phyloP scores from a whole-genome alignment of 495 filamentous ascomycete genomes.

The Friedmanniomyces simplex region DNA sequence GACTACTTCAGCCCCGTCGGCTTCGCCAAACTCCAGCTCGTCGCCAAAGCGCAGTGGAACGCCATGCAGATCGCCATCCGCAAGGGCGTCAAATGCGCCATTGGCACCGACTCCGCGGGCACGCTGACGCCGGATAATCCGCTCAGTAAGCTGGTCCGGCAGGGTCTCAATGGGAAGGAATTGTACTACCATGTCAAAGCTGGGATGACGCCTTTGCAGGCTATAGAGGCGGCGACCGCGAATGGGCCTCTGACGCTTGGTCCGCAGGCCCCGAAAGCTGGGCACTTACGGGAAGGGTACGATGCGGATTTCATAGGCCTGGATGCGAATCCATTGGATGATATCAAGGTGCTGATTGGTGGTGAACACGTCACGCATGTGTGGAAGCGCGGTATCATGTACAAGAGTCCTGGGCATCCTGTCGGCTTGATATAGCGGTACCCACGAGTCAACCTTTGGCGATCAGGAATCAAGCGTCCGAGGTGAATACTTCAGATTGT shows the following conservation, averaged over 20 bases:
- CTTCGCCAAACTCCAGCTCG: background rate
- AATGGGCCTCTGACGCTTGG: constrained; percentile 28
- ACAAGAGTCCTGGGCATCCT: constrained; percentile 9
- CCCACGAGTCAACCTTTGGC: background rate
- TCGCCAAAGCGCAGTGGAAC: constrained; percentile 9
- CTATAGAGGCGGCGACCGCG: constrained; percentile 44
- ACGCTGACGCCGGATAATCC: background rate
- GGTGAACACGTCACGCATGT: constrained; percentile 16
- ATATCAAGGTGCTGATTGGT: constrained; percentile 11
- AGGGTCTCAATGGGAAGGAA: constrained; percentile 40
- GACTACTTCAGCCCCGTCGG: constrained; percentile 7
- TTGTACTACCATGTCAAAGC: constrained; percentile 40
- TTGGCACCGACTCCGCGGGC: constrained; percentile 18
- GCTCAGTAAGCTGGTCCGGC: constrained; percentile 22
- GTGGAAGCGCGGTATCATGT: constrained; percentile 13
- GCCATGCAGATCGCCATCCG: constrained; percentile 14
- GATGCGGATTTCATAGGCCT: constrained; percentile 21
- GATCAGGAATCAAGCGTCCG: no score
- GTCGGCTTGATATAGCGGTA: background rate
- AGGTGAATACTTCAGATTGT: no score
- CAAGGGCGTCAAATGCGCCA: constrained; percentile 16
- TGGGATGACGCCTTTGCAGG: constrained; percentile 40
- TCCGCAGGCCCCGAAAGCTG: constrained; percentile 13
- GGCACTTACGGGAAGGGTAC: constrained; percentile 19
- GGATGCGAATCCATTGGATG: constrained; percentile 18